These are phyloP conservation scores for Fraxinus pennsylvanica DNA, from an alignment of 257 asterid species.

Conservation along the genomic window DNA sequence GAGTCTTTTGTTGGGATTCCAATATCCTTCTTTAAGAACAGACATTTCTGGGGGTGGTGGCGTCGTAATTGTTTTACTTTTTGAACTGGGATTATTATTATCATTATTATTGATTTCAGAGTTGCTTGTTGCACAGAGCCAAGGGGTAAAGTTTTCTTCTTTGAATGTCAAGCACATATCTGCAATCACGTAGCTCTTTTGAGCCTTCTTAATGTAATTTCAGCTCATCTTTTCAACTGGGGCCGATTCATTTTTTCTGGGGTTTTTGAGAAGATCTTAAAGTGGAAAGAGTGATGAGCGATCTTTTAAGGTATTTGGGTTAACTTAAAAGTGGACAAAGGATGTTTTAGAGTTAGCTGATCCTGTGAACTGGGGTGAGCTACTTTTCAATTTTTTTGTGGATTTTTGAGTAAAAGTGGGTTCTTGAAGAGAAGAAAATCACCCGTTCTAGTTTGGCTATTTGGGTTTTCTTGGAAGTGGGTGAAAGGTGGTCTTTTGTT, in stretches of 20 bases:
- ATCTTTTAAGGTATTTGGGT: conserved; percentile 29
- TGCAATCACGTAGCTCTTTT: conserved; percentile 33
- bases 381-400: conserved; percentile 4
- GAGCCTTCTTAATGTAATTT: conserved; percentile 25
- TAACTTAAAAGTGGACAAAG: neutral
- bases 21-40: conserved; percentile 36
- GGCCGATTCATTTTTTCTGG: conserved; percentile 23
- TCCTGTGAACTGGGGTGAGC: conserved; percentile 14
- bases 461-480: conserved; percentile 28
- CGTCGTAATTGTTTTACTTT: conserved; percentile 28
- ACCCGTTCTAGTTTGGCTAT: conserved; percentile 9
- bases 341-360: conserved; percentile 19
- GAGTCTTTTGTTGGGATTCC: conserved; percentile 43
- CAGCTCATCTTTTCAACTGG: conserved; percentile 30
- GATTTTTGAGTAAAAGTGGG: conserved; percentile 28
- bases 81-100: conserved; percentile 26
- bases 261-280: conserved; percentile 19
- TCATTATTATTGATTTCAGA: conserved; percentile 28
- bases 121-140: conserved; percentile 38
- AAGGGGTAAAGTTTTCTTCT: conserved; percentile 27
- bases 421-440: conserved; percentile 28
- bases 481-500: conserved; percentile 19
- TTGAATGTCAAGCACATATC: conserved; percentile 46
- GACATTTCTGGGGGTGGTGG: conserved; percentile 36
- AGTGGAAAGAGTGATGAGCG: conserved; percentile 30